Evolutionary conservation across 75 land plant species (phyloP).

Genomic region (Sequoia sempervirens): DNA sequence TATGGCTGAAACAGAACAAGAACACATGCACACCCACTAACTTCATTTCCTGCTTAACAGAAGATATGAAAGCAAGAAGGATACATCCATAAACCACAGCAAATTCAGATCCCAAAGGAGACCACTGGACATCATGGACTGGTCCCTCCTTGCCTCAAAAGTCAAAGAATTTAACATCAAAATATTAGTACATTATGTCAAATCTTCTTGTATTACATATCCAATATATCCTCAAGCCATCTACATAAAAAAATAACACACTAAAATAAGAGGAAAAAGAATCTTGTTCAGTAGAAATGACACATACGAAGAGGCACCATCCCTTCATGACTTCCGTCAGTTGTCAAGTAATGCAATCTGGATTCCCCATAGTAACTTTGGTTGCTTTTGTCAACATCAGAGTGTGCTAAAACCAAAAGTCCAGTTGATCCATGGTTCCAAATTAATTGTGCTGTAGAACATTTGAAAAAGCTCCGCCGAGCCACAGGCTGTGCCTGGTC

Average conservation of each 20-base stretch:
- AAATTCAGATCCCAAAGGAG: constrained; percentile 83
- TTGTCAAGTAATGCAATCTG: constrained; percentile 82
- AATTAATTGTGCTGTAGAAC: constrained; percentile 65
- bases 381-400: constrained; percentile 98
- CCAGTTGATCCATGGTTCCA: constrained; percentile 93
- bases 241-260: constrained; percentile 2
- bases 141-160: constrained; percentile 94
- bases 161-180: constrained; percentile 1
- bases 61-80: constrained; percentile 24
- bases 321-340: constrained; percentile 87
- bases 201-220: background rate
- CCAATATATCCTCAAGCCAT: background rate
- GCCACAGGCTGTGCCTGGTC: constrained; percentile 68
- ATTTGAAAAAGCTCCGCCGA: constrained; percentile 82
- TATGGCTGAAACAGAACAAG: constrained; percentile 7
- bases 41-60: background rate
- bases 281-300: background rate
- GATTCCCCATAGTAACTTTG: constrained; percentile 99
- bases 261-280: background rate
- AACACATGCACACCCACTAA: constrained; percentile 5
- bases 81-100: constrained; percentile 99
- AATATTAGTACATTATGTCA: background rate
- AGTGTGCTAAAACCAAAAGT: constrained; percentile 72
- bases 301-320: constrained; percentile 85
- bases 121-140: constrained; percentile 98